Evolutionary conservation across 2,329 filamentous ascomycete species (phyloP), one percentile per base, ranked within the genome.

Genomic region (Hypoxylon sp.): DNA sequence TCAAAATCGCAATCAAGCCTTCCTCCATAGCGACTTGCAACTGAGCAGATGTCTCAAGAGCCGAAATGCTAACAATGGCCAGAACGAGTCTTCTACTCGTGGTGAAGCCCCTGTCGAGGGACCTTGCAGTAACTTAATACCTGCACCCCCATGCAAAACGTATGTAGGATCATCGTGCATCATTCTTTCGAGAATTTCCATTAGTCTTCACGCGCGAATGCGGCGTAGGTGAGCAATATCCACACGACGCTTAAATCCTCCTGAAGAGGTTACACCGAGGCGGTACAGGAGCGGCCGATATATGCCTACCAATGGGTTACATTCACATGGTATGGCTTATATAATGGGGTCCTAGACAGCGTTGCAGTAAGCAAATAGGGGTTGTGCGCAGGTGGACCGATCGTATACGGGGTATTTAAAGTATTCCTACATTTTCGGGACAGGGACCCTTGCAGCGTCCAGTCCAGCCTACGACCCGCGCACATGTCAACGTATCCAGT

Each of bases 131-230:
- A n/a, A 4, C 2, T 35, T 51, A 31, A 60, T 60, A 60, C 11
- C 25, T 61, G 25, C 37, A 53, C 27, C 48, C 57, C 31, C 13
- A 27, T 20, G 14, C 20, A 27, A n/a, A 51, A 51, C 20, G n/a
- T 7, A 33, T 10, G 37, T 42, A 37, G 59, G 40, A 61, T 61
- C 25, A 49, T 54, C 49, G 17, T 35, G 59, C 40, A 61, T 61
- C 33, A 20, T 8, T 42, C 50, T 33, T 33, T 27, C 25, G 25
- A 27, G 25, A 27, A 27, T 27, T 5, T 5, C 25, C 25, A 27
- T 27, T 27, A 3, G 25, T 27, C 25, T 27, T 27, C 25, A 27
- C 25, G 25, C 25, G 5, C 25, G 25, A 27, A 27, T 27, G 25
- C 25, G 25, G 25, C 25, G 25, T 27, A 27, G 25, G 25, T 27